phyloP scores from a whole-genome alignment of 2,329 filamentous ascomycete genomes.

The Scedosporium aurantiacum region DNA sequence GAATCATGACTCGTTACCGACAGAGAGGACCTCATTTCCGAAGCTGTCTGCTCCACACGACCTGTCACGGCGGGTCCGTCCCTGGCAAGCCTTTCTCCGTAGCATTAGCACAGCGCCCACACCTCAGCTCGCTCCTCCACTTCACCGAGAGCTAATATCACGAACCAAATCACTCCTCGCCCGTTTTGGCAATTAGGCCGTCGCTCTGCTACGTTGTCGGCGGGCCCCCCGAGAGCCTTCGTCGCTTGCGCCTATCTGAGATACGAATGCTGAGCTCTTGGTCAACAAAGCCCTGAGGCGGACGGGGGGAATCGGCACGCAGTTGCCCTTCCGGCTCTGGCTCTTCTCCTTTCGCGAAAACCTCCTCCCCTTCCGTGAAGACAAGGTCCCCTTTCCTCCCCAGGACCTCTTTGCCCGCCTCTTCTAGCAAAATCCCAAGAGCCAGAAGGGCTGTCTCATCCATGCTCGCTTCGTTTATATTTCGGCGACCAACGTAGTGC shows the following conservation, averaged over 20 bases:
- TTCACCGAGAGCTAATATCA: no score
- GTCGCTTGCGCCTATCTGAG: background rate
- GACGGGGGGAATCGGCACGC: background rate
- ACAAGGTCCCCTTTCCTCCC: slow-evolving; percentile 58
- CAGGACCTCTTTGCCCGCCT: slow-evolving; percentile 49
- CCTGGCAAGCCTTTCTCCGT: no score
- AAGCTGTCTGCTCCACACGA: background rate
- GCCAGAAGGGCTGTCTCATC: slow-evolving; percentile 70
- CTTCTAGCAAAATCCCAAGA: slow-evolving; percentile 64
- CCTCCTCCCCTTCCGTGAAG: slow-evolving; percentile 50
- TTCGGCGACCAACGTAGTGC: slow-evolving; percentile 13
- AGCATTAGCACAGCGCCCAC: no score
- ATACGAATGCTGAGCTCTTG: background rate
- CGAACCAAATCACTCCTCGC: no score
- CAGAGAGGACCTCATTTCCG: background rate
- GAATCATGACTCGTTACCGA: slow-evolving; percentile 3
- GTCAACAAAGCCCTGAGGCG: background rate
- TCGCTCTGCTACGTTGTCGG: background rate
- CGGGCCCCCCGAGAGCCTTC: background rate
- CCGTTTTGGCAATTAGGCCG: no score
- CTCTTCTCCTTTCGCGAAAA: background rate
- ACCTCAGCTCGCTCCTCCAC: no score
- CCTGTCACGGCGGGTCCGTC: background rate
- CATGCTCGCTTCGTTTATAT: slow-evolving; percentile 49
- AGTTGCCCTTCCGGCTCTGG: background rate